Conservation (phyloP, 106 monocot genomes). For the Phalaenopsis aphrodite region DNA sequence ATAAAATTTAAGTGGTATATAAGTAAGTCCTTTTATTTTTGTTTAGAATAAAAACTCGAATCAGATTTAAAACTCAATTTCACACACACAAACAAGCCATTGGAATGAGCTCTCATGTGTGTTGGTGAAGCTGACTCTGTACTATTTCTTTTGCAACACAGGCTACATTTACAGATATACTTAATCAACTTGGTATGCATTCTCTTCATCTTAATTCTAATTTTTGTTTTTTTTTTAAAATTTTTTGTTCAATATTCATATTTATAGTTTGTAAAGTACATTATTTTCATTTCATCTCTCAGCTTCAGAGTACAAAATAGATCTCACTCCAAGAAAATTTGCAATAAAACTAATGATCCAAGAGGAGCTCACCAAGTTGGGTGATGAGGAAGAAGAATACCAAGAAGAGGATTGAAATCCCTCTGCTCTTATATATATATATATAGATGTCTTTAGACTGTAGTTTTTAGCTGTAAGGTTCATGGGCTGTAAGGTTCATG, state of each 20-base stretch:
- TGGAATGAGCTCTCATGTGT: no score
- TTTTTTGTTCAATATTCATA: not conserved
- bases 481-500: no score
- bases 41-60: no score
- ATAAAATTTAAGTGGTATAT: no score
- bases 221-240: not conserved
- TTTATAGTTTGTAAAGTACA: not conserved
- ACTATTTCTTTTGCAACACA: conserved; percentile 16
- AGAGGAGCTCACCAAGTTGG: conserved; percentile 54
- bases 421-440: no score
- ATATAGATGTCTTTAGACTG: no score
- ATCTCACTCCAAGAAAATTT: conserved; percentile 45
- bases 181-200: conserved; percentile 44
- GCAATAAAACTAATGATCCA: conserved; percentile 57
- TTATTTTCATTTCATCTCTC: not conserved
- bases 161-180: conserved; percentile 75
- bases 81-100: no score
- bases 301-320: conserved; percentile 39
- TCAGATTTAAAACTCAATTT: no score
- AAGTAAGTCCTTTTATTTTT: no score
- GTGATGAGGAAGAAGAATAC: conserved; percentile 26
- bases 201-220: not conserved
- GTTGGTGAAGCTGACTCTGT: not conserved
- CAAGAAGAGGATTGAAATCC: conserved; percentile 12
- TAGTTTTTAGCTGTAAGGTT: no score